Base-by-base conservation (phyloP, 495 filamentous ascomycete genomes). In the Tuber brumale region DNA sequence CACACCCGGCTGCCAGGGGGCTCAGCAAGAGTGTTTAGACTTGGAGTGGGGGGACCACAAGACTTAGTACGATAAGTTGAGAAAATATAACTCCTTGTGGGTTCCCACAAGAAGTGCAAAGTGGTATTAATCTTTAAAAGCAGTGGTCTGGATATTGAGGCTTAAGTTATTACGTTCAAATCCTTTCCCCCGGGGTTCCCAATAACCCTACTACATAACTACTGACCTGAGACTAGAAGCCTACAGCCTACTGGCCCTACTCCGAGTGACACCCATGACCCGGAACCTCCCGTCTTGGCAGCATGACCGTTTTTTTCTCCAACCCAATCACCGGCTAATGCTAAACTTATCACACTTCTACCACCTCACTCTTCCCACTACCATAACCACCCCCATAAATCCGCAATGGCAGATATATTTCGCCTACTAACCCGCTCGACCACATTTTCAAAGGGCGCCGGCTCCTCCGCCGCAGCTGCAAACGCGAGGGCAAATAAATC, bases 361-460 rank as follows among this genome's bases (percentile, higher is more conserved):
- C 43, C n/a, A 37, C 23, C 18, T 23, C 27, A 57, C 43, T 1
- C 37, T 46, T 18, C 19, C 41, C 2, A 57, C 12, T 21, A n/a
- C 57, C 1, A 57, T 2, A 12, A n/a, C 57, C 12, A n/a, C 23
- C 57, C 10, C 10, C n/a, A 35, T 27, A 35, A 35, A 4, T n/a
- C 19, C 44, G 42, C 57, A 74, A 82, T 82, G 81, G 72, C 81
- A 35, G 90, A 92, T 83, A 88, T 91, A 77, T 84, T 92, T 75
- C 91, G 88, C 79, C 84, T 93, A 19, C 85, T 93, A 74, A 90
- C 91, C 23, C 86, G 90, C 72, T 90, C 89, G 66, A 88, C 89
- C 16, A 91, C 80, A 3, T 80, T 84, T 18, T 82, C 85, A 69
- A 83, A 83, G 35, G 74, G 80, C 35, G 78, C 83, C 1, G 77